Evolutionary conservation across 371 early-diverging fungal species (phyloP).

Genomic region (Catenaria anguillulae): DNA sequence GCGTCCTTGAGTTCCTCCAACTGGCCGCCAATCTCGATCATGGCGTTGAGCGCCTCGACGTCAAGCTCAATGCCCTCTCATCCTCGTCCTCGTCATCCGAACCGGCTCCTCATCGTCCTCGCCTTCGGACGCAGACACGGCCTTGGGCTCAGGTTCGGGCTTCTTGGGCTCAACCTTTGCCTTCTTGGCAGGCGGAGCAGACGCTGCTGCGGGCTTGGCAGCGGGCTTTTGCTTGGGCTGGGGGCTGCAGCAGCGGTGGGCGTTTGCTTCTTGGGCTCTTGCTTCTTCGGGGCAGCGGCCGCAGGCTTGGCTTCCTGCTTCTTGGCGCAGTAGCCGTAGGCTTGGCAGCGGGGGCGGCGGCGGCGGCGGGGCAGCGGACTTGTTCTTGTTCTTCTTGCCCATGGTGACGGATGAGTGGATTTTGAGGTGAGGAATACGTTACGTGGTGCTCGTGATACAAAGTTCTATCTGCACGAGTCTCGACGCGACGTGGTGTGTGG

Average conservation of each 20-base stretch:
- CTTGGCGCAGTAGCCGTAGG: slow-evolving; percentile 22
- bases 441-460: no score
- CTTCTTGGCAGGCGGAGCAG: neutral
- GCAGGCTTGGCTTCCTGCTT: slow-evolving; percentile 5
- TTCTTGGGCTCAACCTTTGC: neutral
- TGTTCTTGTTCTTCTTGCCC: neutral
- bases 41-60: neutral
- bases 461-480: no score
- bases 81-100: neutral
- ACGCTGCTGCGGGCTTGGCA: neutral
- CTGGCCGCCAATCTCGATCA: neutral
- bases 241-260: slow-evolving; percentile 8
- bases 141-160: neutral
- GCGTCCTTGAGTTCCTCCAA: neutral
- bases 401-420: no score
- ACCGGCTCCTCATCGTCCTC: no score
- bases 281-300: neutral
- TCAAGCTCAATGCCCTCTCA: neutral
- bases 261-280: slow-evolving; percentile 10
- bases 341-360: slow-evolving; percentile 20
- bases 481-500: no score
- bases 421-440: no score
- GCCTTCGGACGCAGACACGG: no score
- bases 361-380: slow-evolving; percentile 11
- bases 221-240: neutral